Evolutionary conservation across 2,329 filamentous ascomycete species (phyloP).

Genomic region (Cadophora sp.): DNA sequence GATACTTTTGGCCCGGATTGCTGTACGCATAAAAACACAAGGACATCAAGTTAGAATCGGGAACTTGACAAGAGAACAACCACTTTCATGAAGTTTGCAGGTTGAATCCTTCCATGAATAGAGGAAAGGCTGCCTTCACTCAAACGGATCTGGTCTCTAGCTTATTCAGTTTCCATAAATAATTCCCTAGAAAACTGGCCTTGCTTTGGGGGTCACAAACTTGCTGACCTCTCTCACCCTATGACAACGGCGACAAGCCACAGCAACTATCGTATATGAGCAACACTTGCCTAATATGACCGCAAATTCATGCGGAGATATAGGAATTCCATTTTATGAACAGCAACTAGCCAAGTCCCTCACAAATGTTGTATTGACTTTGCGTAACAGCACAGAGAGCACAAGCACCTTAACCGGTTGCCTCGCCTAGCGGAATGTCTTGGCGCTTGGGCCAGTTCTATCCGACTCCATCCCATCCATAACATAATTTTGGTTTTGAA

Average conservation of each 20-base stretch:
- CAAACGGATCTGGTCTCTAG: neutral
- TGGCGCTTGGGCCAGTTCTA: constrained; percentile 10
- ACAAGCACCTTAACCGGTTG: too few species aligned
- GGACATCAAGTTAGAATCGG: too few species aligned
- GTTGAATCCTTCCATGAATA: neutral
- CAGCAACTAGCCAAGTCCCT: neutral
- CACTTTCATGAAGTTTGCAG: neutral
- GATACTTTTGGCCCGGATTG: too few species aligned
- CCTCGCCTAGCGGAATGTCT: constrained; percentile 10
- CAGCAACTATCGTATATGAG: neutral
- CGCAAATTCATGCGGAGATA: neutral
- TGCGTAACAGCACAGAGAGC: too few species aligned
- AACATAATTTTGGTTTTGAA: constrained; percentile 30
- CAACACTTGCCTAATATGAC: neutral
- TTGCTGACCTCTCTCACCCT: neutral
- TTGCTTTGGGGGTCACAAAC: constrained; percentile 1
- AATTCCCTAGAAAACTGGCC: neutral
- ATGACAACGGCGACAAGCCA: neutral
- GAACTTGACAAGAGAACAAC: too few species aligned
- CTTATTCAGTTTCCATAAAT: neutral
- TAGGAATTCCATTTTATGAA: neutral
- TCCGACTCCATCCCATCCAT: constrained; percentile 18
- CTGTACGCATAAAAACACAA: too few species aligned
- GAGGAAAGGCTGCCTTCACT: neutral
- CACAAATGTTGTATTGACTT: neutral